Base-by-base conservation (phyloP, 2,329 filamentous ascomycete genomes). In the Beauveria scarabaeidicola region DNA sequence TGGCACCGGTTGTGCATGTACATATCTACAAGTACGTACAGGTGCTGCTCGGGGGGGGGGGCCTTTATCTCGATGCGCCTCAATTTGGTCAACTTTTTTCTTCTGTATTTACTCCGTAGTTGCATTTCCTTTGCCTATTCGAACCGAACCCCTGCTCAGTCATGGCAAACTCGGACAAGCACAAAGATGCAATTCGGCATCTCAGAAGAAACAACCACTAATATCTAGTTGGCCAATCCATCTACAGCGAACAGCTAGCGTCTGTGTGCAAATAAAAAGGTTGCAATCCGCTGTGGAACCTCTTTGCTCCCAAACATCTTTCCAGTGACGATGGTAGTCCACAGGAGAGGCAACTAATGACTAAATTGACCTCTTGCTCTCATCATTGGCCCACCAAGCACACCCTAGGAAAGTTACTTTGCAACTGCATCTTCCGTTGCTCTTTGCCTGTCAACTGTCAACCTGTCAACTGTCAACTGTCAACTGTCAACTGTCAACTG, bases 241-340 rank as follows among this genome's bases (percentile, higher is more conserved):
- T 52, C 51, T 17, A 52, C 51, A 27, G 50, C 15, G 15, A 40
- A 40, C 19, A 19, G 15, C 23, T 55, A 55, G 52, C 27, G 40
- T 41, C 25, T 17, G 41, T 23, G 8, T 23, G 13, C 25, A 32
- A 27, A 44, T 55, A 36, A 40, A 44, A 3, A 44, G 38, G 52
- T 55, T 55, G 25, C 52, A 55, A 55, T 46, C 41, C 52, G 52
- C 52, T 43, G 52, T 46, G 52, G 52, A 55, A 46, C 52, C 41
- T 7, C 15, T 17, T 3, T 23, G 27, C 8, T 55, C 52, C 27
- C 41, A 25, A 23, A 23, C 21, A 21, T 25, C 3, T 13, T 23
- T 46, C 21, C 10, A 6, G 11, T 25, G 5, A 32, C 11, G 29
- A 32, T 32, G 29, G 3, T 32, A 11, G 29, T 32, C 3, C 9